phyloP scores from a whole-genome alignment of 768 basidiomycete species.

The Phlebiopsis gigantea region DNA sequence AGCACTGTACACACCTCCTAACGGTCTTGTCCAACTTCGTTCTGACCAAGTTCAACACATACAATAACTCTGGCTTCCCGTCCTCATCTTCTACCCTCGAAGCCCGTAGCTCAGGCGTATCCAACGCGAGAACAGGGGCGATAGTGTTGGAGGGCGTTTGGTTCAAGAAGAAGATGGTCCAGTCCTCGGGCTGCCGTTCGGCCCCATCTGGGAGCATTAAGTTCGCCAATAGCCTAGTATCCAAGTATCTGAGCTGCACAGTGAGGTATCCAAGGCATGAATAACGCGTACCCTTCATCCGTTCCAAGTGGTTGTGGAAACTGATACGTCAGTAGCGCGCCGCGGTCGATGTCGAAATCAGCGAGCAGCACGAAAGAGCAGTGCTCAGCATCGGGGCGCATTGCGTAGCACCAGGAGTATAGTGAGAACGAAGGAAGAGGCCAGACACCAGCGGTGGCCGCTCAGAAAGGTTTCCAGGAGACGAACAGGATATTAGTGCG shows the following conservation, averaged over 20 bases:
- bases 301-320: conserved; percentile 93
- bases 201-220: conserved; percentile 99
- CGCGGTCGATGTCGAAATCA: conserved; percentile 97
- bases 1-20: conserved; percentile 48
- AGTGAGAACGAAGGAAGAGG: background rate
- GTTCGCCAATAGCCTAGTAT: conserved; percentile 79
- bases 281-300: conserved; percentile 76
- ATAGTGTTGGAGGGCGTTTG: conserved; percentile 89
- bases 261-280: background rate
- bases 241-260: background rate
- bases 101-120: conserved; percentile 23
- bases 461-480: background rate
- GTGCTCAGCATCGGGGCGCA: conserved; percentile 49
- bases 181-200: conserved; percentile 91
- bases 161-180: conserved; percentile 98
- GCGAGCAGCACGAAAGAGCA: conserved; percentile 93
- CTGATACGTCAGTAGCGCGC: conserved; percentile 91
- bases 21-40: conserved; percentile 86
- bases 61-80: conserved; percentile 54
- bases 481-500: conserved; percentile 6
- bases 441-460: background rate
- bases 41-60: conserved; percentile 85
- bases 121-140: conserved; percentile 70
- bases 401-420: conserved; percentile 32
- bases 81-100: conserved; percentile 17